A percentile compares a stretch with the other conserved stretches of the same genome.
These are phyloP conservation scores for Penstemon newberryi DNA, from an alignment of 257 asterid species.

Conservation along the genomic window DNA sequence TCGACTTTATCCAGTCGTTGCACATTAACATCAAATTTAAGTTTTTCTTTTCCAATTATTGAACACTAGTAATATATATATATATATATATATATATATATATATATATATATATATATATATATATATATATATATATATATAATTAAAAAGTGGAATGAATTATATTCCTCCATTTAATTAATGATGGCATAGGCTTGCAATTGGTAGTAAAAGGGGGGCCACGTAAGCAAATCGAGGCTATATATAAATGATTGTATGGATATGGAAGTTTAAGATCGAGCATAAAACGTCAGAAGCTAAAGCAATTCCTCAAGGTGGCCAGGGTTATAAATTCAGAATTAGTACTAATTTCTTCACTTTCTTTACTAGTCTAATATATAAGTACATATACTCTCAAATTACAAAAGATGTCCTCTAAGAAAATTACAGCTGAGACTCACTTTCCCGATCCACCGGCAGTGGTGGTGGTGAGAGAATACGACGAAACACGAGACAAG, in stretches of 20 bases:
- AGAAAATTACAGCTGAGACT: slow-evolving; percentile 49
- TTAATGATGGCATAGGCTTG: no score
- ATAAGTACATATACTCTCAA: neutral
- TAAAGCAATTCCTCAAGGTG: slow-evolving; percentile 15
- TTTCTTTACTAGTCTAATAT: neutral
- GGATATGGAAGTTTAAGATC: slow-evolving; percentile 37
- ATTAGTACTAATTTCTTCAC: neutral
- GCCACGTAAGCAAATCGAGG: slow-evolving; percentile 40
- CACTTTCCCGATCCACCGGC: slow-evolving; percentile 16
- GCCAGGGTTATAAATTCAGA: neutral
- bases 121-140: no score
- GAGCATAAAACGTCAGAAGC: neutral
- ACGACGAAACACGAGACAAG: slow-evolving; percentile 56
- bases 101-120: no score
- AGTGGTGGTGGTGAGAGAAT: slow-evolving; percentile 56
- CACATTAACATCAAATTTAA: no score
- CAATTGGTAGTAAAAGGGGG: no score
- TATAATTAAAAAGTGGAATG: no score
- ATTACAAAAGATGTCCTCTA: slow-evolving; percentile 37
- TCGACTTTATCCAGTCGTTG: no score
- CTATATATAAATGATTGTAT: slow-evolving; percentile 35
- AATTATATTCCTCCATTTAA: no score
- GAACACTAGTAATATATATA: no score
- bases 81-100: no score
- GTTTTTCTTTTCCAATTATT: no score